Conservation (phyloP, 2,329 filamentous ascomycete genomes). For the Aspergillus jensenii region DNA sequence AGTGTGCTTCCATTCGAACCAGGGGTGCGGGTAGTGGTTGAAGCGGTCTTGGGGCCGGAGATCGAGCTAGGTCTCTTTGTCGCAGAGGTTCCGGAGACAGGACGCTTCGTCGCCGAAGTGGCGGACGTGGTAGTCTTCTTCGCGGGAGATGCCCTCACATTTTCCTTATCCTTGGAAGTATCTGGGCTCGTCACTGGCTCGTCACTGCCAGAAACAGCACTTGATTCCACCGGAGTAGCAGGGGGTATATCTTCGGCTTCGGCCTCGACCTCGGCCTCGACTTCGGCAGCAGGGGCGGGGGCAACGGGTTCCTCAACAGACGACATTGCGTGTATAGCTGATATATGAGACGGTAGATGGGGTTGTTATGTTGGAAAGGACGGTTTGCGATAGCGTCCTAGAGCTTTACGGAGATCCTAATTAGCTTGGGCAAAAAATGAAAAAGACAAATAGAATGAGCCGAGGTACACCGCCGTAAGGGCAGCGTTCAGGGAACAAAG, state of each 20-base stretch:
- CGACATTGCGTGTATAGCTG: conserved; percentile 27
- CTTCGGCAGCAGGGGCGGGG: conserved; percentile 22
- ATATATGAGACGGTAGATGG: background rate
- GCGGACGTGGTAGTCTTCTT: conserved; percentile 30
- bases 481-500: background rate
- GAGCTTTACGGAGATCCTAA: background rate
- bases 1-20: conserved; percentile 39
- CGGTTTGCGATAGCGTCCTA: background rate
- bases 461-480: conserved; percentile 5
- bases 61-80: conserved; percentile 39
- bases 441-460: background rate
- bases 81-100: conserved; percentile 34
- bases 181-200: conserved; percentile 37
- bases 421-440: background rate
- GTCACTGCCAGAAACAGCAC: conserved; percentile 33
- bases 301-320: conserved; percentile 35
- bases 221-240: conserved; percentile 36
- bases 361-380: background rate
- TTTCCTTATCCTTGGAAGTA: conserved; percentile 34
- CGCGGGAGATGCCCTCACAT: conserved; percentile 28
- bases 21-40: conserved; percentile 28
- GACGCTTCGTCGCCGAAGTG: conserved; percentile 32
- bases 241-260: conserved; percentile 32
- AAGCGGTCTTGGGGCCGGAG: conserved; percentile 29
- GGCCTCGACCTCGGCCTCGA: conserved; percentile 29